Conservation (phyloP, 208 protist species). For the Phytomonas francai region DNA sequence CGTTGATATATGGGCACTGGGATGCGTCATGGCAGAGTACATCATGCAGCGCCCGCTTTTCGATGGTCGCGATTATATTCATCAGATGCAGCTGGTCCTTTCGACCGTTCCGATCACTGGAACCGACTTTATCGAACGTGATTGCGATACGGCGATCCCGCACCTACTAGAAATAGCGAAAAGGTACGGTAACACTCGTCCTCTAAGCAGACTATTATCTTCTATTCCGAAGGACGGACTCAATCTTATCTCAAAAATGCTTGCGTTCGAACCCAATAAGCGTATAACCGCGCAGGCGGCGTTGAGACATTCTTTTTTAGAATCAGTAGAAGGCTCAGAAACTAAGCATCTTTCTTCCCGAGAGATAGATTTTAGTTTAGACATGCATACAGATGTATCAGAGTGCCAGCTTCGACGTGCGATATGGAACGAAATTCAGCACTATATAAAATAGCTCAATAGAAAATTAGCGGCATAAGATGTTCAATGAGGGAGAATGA, state of each 20-base stretch:
- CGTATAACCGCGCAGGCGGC: constrained; percentile 83
- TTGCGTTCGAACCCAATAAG: constrained; percentile 87
- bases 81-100: constrained; percentile 84
- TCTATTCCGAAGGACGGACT: constrained; percentile 64
- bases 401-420: constrained; percentile 70
- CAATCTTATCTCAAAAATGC: constrained; percentile 84
- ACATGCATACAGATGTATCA: constrained; percentile 83
- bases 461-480: constrained; percentile 17
- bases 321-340: constrained; percentile 34
- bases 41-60: constrained; percentile 82
- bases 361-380: constrained; percentile 61
- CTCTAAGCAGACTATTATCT: constrained; percentile 37
- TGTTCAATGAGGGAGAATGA: not conserved
- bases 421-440: constrained; percentile 71
- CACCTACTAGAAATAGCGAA: constrained; percentile 72
- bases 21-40: constrained; percentile 98
- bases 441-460: constrained; percentile 40
- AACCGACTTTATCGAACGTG: constrained; percentile 49
- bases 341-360: constrained; percentile 27
- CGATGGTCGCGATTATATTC: constrained; percentile 82
- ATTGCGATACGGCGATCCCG: constrained; percentile 26
- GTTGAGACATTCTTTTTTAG: constrained; percentile 84
- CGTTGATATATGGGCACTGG: constrained; percentile 98
- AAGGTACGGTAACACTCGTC: constrained; percentile 53
- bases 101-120: constrained; percentile 68